These are phyloP conservation scores for Phytopythium ostracodes DNA, from an alignment of 352 stramenopile genomes.

Conservation along the genomic window DNA sequence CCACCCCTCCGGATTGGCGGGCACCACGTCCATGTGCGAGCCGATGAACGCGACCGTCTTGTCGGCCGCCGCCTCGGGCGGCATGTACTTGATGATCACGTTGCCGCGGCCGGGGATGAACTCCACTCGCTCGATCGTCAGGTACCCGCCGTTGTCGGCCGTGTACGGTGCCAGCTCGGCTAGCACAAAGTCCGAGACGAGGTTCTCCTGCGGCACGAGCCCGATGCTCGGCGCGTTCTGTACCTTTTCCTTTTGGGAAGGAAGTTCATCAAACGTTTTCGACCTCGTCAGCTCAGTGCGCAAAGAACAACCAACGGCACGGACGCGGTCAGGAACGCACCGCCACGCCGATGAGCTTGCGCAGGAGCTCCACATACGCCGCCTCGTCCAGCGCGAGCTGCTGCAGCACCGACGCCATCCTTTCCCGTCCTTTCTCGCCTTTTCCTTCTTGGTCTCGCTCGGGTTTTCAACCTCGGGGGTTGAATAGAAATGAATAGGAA, in stretches of 20 bases:
- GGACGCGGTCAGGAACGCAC: constrained; percentile 19
- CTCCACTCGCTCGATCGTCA: constrained; percentile 68
- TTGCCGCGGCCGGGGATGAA: constrained; percentile 84
- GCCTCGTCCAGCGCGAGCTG: constrained; percentile 60
- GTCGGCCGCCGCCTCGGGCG: constrained; percentile 40
- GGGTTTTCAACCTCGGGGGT: not conserved
- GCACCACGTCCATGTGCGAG: constrained; percentile 90
- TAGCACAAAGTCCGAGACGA: constrained; percentile 84
- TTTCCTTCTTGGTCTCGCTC: not conserved
- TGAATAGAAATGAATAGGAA: not conserved
- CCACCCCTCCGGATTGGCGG: constrained; percentile 87
- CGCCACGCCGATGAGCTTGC: constrained; percentile 81
- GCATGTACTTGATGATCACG: constrained; percentile 88
- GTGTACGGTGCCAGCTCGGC: constrained; percentile 73
- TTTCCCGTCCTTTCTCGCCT: not conserved
- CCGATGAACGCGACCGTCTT: constrained; percentile 86
- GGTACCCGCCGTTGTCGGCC: constrained; percentile 64
- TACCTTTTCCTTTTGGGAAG: constrained; percentile 50
- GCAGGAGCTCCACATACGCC: constrained; percentile 78
- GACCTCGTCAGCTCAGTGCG: not conserved
- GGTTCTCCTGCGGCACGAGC: constrained; percentile 81
- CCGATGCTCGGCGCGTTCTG: constrained; percentile 62
- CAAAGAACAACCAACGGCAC: constrained; percentile 1
- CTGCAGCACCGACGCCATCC: constrained; percentile 12
- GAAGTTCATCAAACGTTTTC: no score